Evolutionary conservation across 257 asterid species (phyloP).

Genomic region (Nicotiana tabacum): DNA sequence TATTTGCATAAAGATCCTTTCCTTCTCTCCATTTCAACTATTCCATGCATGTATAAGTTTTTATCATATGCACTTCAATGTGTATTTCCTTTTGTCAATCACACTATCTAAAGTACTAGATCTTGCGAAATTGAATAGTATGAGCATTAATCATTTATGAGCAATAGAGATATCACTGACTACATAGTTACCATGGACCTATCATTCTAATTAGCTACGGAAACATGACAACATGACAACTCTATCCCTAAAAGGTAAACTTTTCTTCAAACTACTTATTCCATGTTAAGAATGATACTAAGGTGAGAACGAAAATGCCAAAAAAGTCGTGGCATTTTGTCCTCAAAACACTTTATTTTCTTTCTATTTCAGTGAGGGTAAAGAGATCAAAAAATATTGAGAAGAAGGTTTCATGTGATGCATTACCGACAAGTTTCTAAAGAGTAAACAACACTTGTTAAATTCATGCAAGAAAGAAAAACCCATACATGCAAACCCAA

Average conservation of each 20-base stretch:
- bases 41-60: no score
- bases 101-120: not conserved
- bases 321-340: not conserved
- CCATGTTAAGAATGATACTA: not conserved
- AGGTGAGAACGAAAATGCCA: no score
- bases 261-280: not conserved
- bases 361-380: not conserved
- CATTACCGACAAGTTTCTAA: not conserved
- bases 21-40: no score
- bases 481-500: not conserved
- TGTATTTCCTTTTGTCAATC: not conserved
- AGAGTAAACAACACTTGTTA: constrained; percentile 1
- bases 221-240: not conserved
- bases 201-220: not conserved
- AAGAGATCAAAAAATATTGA: not conserved
- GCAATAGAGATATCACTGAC: not conserved
- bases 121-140: not conserved
- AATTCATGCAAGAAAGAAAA: not conserved
- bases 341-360: not conserved
- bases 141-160: not conserved
- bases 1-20: no score
- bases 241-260: not conserved
- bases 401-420: constrained; percentile 5
- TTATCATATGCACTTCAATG: not conserved
- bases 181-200: not conserved